phyloP scores from a whole-genome alignment of 768 basidiomycete genomes.

The Pleurotus cornucopiae region DNA sequence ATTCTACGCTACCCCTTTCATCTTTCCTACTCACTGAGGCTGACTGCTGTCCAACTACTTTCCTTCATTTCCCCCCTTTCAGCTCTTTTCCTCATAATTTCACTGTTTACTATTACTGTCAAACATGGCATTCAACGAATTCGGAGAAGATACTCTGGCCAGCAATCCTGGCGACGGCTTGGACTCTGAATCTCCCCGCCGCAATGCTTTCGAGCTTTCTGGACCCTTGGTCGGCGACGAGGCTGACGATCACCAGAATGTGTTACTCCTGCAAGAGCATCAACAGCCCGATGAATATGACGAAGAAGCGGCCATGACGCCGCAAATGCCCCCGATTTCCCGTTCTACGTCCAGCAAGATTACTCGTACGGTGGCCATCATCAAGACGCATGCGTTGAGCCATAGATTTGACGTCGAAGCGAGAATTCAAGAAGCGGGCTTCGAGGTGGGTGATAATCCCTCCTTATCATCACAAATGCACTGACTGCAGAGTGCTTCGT shows the following conservation, averaged over 20 bases:
- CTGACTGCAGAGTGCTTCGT: conserved; percentile 11
- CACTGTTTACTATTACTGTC: not conserved
- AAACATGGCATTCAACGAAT: conserved; percentile 7
- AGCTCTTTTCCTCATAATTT: not conserved
- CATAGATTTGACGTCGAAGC: conserved; percentile 80
- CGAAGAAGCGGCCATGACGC: not conserved
- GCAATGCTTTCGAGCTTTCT: conserved; percentile 1
- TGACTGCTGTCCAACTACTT: conserved; percentile 6
- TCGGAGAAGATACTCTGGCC: not conserved
- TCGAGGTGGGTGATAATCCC: conserved; percentile 53
- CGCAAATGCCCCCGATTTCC: conserved; percentile 1
- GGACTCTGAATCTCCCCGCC: not conserved
- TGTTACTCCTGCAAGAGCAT: not conserved
- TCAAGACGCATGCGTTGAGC: conserved; percentile 73
- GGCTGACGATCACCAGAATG: not conserved
- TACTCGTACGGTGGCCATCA: conserved; percentile 78
- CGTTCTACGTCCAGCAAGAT: conserved; percentile 16
- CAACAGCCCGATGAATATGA: not conserved
- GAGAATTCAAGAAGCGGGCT: conserved; percentile 73
- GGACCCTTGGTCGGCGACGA: not conserved
- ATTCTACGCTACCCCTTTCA: not conserved
- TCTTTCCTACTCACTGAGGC: too few species aligned
- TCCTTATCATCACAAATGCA: not conserved
- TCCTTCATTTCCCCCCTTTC: not conserved
- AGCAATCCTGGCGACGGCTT: not conserved